Evolutionary conservation across 1,284 basidiomycete genomes (phyloP).

Genomic region (Polyporus tsugae): DNA sequence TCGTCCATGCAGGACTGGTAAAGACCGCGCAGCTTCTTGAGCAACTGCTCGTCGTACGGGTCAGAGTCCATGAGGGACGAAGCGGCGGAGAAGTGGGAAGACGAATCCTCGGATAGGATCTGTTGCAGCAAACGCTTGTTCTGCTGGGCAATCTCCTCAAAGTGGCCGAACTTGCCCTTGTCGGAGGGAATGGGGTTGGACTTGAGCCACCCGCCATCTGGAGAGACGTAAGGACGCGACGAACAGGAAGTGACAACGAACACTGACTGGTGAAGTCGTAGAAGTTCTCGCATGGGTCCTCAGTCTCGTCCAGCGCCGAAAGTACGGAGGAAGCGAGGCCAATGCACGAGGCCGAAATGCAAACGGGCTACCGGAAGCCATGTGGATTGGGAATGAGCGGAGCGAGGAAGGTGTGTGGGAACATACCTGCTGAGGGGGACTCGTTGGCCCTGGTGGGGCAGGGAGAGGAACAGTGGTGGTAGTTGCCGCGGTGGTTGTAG

Average conservation of each 20-base stretch:
- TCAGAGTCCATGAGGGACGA: conserved; percentile 23
- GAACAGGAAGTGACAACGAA: conserved; percentile 24
- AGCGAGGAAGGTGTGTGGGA: not conserved
- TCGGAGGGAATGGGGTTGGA: conserved; percentile 86
- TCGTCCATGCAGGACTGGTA: conserved; percentile 90
- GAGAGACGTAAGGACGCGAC: conserved; percentile 18
- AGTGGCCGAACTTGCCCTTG: conserved; percentile 74
- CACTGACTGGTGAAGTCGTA: conserved; percentile 87
- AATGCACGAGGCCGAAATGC: conserved; percentile 85
- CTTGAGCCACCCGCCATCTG: conserved; percentile 86
- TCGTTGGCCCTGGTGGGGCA: conserved; percentile 49
- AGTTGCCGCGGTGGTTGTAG: conserved; percentile 40
- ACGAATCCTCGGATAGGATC: conserved; percentile 47
- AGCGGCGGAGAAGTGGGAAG: conserved; percentile 31
- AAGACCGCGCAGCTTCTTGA: conserved; percentile 82
- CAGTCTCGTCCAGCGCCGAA: conserved; percentile 79
- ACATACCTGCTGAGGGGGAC: conserved; percentile 56
- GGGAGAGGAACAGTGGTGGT: conserved; percentile 47
- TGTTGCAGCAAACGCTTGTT: conserved; percentile 72
- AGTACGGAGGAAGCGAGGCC: conserved; percentile 86
- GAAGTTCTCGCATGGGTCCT: conserved; percentile 96
- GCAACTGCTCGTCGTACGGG: conserved; percentile 70
- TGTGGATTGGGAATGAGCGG: not conserved
- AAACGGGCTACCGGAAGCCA: conserved; percentile 57
- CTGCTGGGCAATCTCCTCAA: conserved; percentile 66